Conservation (phyloP, 2,329 filamentous ascomycete genomes). For the Xylariaceae sp. region DNA sequence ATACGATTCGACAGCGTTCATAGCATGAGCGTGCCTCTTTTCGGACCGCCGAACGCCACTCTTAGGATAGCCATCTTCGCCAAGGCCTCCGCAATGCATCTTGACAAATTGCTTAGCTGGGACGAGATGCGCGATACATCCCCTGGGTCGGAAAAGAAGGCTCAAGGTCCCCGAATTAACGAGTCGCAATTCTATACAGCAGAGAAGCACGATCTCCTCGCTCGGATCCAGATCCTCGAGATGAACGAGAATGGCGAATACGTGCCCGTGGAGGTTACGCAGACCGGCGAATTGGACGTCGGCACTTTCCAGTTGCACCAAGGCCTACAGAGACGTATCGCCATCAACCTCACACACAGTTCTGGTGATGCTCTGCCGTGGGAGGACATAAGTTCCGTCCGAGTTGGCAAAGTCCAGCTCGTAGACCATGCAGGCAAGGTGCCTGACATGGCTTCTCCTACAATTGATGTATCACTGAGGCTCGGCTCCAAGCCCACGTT, state of each 20-base stretch:
- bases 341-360: conserved; percentile 83
- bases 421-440: conserved; percentile 80
- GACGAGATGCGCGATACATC: conserved; percentile 89
- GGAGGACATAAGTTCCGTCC: conserved; percentile 71
- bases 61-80: conserved; percentile 88
- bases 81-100: conserved; percentile 82
- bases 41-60: conserved; percentile 64
- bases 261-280: conserved; percentile 83
- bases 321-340: conserved; percentile 80
- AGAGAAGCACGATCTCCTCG: conserved; percentile 89
- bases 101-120: conserved; percentile 97
- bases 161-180: conserved; percentile 62
- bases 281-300: conserved; percentile 73
- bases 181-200: conserved; percentile 91
- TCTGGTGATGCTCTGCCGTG: conserved; percentile 83
- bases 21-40: conserved; percentile 88
- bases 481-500: conserved; percentile 71
- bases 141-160: conserved; percentile 47
- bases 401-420: conserved; percentile 74
- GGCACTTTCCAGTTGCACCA: conserved; percentile 94
- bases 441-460: conserved; percentile 65
- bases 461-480: conserved; percentile 69
- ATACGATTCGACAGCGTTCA: conserved; percentile 96
- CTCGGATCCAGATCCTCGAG: conserved; percentile 81
- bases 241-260: conserved; percentile 89